A percentile compares a stretch with the other conserved stretches of the same genome.
phyloP scores from a whole-genome alignment of 2,329 filamentous ascomycete genomes.

The Pseudogymnoascus sp. region DNA sequence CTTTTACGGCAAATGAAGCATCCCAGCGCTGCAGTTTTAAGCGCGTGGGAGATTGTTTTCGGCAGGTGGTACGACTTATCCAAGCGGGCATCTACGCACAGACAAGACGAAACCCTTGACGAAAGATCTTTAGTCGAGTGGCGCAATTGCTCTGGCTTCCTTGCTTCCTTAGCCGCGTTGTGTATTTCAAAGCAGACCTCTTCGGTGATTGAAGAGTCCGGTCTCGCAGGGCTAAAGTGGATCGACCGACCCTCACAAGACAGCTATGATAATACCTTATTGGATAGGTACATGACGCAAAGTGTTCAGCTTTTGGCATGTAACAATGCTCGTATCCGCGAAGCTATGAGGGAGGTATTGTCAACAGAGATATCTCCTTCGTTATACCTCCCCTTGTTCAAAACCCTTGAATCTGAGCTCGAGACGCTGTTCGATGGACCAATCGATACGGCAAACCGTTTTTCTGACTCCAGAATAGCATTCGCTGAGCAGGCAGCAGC shows the following conservation, averaged over 20 bases:
- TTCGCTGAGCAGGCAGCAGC: constrained; percentile 63
- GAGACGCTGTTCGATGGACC: constrained; percentile 54
- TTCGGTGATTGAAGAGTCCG: constrained; percentile 48
- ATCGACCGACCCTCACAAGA: constrained; percentile 55
- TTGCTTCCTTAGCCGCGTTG: constrained; percentile 59
- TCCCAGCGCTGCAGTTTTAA: constrained; percentile 59
- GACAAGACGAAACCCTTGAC: constrained; percentile 43
- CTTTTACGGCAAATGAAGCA: constrained; percentile 53
- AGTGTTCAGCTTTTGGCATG: constrained; percentile 61
- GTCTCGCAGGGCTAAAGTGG: constrained; percentile 52
- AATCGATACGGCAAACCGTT: constrained; percentile 43
- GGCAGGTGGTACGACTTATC: constrained; percentile 58
- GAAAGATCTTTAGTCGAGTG: constrained; percentile 55
- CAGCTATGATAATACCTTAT: constrained; percentile 51
- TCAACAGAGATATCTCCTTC: constrained; percentile 57
- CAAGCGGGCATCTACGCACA: constrained; percentile 51
- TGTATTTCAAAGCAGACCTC: constrained; percentile 55
- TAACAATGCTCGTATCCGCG: constrained; percentile 55
- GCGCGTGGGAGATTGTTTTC: constrained; percentile 60
- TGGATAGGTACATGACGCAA: constrained; percentile 53
- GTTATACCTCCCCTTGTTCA: constrained; percentile 57
- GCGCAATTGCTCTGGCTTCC: constrained; percentile 62
- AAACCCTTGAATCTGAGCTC: constrained; percentile 57
- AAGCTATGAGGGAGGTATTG: constrained; percentile 59
- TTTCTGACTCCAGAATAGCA: constrained; percentile 52